A percentile compares a stretch with the other conserved stretches of the same genome.
phyloP scores from a whole-genome alignment of 345 rosid genomes.

The Passiflora organensis region DNA sequence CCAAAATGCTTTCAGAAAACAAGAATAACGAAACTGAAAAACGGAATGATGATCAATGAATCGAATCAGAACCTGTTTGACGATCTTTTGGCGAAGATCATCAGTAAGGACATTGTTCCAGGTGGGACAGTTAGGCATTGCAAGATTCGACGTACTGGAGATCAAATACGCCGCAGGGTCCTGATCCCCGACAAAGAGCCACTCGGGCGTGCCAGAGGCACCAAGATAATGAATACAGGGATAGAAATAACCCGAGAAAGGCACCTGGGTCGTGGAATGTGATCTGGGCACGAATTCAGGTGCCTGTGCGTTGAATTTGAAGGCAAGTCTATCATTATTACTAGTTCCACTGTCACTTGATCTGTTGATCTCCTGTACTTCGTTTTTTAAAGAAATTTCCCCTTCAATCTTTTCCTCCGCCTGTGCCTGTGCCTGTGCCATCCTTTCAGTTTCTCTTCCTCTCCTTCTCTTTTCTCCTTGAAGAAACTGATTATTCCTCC shows the following conservation, averaged over 20 bases:
- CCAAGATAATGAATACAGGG: conserved; percentile 64
- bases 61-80: conserved; percentile 64
- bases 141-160: conserved; percentile 39
- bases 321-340: conserved; percentile 22
- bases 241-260: conserved; percentile 57
- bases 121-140: conserved; percentile 38
- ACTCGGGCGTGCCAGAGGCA: conserved; percentile 54
- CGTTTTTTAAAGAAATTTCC: conserved; percentile 19
- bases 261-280: conserved; percentile 32
- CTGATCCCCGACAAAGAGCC: conserved; percentile 75
- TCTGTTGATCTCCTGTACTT: conserved; percentile 21
- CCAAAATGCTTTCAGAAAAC: not conserved
- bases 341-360: not conserved
- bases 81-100: conserved; percentile 73
- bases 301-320: conserved; percentile 90
- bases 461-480: not conserved
- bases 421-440: conserved; percentile 51
- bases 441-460: conserved; percentile 11
- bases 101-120: conserved; percentile 49
- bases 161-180: conserved; percentile 47
- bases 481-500: too few species aligned
- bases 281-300: conserved; percentile 86
- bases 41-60: not conserved
- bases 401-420: conserved; percentile 28
- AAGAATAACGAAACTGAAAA: not conserved